Conservation (phyloP, 2,329 filamentous ascomycete genomes). For the Pochonia chlamydosporia region DNA sequence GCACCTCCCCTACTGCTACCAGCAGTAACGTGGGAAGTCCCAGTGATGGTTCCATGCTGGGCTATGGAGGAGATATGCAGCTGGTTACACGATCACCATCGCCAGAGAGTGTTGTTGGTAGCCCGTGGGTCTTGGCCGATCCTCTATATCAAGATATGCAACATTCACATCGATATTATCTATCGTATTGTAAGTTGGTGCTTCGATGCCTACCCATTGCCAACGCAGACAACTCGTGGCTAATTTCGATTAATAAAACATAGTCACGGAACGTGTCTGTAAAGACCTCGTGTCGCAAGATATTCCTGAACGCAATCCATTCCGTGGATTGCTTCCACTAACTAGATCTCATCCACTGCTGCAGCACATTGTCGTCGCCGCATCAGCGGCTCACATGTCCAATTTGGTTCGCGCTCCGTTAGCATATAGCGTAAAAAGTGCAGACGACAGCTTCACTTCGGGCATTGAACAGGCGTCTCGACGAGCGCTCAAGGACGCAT, state of each 20-base stretch:
- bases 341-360: slow-evolving; percentile 35
- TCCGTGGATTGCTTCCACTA: slow-evolving; percentile 37
- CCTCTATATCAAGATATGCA: slow-evolving; percentile 48
- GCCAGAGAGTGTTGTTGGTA: slow-evolving; percentile 14
- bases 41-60: neutral
- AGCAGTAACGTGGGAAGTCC: neutral
- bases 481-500: slow-evolving; percentile 33
- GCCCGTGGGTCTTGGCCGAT: slow-evolving; percentile 35
- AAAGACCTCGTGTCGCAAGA: slow-evolving; percentile 45
- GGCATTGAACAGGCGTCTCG: slow-evolving; percentile 16
- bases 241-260: too few relatives aligned
- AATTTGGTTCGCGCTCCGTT: slow-evolving; percentile 31
- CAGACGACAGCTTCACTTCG: neutral
- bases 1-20: slow-evolving; percentile 4
- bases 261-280: slow-evolving; percentile 46
- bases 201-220: neutral
- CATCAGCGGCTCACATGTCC: slow-evolving; percentile 42
- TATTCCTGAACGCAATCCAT: slow-evolving; percentile 37
- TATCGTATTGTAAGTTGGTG: slow-evolving; percentile 33
- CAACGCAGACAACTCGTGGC: too few relatives aligned
- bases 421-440: slow-evolving; percentile 2
- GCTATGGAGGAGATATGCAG: slow-evolving; percentile 18
- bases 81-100: slow-evolving; percentile 18
- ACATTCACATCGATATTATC: slow-evolving; percentile 36
- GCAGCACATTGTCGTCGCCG: slow-evolving; percentile 41